Base-by-base conservation (phyloP, 305 asterid species). In the Fraxinus ornus region DNA sequence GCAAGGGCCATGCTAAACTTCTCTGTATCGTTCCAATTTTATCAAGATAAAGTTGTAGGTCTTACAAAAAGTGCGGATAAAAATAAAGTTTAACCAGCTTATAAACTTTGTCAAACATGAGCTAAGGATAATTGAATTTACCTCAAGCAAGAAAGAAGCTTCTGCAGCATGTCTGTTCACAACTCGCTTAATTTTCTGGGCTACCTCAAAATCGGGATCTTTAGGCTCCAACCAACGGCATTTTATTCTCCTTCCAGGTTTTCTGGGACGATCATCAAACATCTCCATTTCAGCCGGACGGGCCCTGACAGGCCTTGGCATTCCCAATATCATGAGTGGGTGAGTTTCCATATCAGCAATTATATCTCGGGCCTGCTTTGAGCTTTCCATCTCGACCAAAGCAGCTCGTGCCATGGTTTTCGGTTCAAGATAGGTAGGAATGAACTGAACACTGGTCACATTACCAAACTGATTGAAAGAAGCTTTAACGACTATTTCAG, bases 251-350 rank as follows among this genome's bases (percentile, higher is more conserved):
- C 86, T 86, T 32, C 91, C 92, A 0, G 97, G 96, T 30, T 91
- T 90, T 49, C 85, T 94, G 0, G 97, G 97, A 73, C 92, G 97
- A 12, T 89, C 90, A 5, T 89, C 96, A 79, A 95, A 93, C 98
- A 94, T 95, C 85, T 83, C 94, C 2, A 66, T n/a, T 41, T 36
- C 86, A 28, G 98, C 95, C 81, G 92, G 83, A 19, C 71, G 75
- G 0, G 88, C 94, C 75, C 94, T 90, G 2, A 87, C 93, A 37
- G 98, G 98, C 91, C 99, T 91, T 4, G 99, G 97, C 97, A 90
- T 95, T 74, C 99, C 98, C 12, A 76, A 72, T 37, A 94, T 76
- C 98, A 95, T 93, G 79, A 95, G 89, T 1, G 95, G 92, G 68
- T 83, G 83, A 62, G 41, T 78, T 22, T 55, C 33, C 84, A 90